Evolutionary conservation across 805 yeast species (phyloP).

Genomic region (Vanderwaltozyma yarrowii): DNA sequence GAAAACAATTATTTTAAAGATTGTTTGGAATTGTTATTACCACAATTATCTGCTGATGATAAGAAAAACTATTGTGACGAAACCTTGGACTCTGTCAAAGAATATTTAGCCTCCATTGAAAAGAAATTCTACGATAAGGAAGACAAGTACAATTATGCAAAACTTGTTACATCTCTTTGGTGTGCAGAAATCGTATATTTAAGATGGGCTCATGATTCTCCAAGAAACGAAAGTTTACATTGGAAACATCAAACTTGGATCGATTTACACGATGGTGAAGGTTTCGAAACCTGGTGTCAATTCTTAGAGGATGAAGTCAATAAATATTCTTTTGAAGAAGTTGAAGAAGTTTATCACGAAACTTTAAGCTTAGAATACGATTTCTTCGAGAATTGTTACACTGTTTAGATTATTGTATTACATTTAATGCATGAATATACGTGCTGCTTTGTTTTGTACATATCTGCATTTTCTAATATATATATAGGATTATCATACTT

Average conservation of each 20-base stretch:
- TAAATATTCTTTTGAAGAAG: slow-evolving; percentile 23
- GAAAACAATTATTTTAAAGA: slow-evolving; percentile 41
- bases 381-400: slow-evolving; percentile 41
- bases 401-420: slow-evolving; percentile 13
- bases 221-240: slow-evolving; percentile 25
- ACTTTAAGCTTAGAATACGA: slow-evolving; percentile 34
- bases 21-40: slow-evolving; percentile 20
- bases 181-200: slow-evolving; percentile 42
- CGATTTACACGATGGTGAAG: slow-evolving; percentile 39
- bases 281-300: slow-evolving; percentile 38
- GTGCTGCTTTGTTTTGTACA: too few relatives aligned
- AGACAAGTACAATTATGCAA: slow-evolving; percentile 24
- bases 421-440: too few relatives aligned
- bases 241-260: slow-evolving; percentile 46
- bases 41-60: slow-evolving; percentile 8
- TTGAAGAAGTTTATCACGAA: slow-evolving; percentile 26
- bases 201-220: slow-evolving; percentile 40
- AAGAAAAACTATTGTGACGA: slow-evolving; percentile 8
- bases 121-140: neutral
- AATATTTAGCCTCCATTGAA: slow-evolving; percentile 27
- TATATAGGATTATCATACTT: too few relatives aligned
- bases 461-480: too few relatives aligned
- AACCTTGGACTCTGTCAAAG: slow-evolving; percentile 27
- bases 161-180: slow-evolving; percentile 35
- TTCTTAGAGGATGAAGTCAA: slow-evolving; percentile 38